Conservation (phyloP, 2,329 filamentous ascomycete species). For the Colletotrichum brevisporum region DNA sequence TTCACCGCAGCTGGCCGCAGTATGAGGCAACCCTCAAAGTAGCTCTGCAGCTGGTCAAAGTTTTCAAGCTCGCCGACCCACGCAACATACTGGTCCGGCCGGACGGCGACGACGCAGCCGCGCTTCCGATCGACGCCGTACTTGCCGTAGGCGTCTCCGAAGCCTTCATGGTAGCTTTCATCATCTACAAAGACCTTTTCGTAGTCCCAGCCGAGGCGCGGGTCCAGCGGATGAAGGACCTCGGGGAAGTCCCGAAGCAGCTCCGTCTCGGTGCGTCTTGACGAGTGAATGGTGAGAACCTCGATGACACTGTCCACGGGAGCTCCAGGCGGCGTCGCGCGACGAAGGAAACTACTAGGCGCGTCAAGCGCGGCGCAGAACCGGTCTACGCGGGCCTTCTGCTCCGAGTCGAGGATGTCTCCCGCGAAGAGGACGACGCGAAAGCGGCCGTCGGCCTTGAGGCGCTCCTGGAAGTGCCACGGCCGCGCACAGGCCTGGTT, state of each 20-base stretch:
- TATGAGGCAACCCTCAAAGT: slow-evolving; percentile 50
- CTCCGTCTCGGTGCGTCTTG: slow-evolving; percentile 63
- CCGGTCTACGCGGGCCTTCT: slow-evolving; percentile 59
- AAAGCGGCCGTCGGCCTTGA: slow-evolving; percentile 71
- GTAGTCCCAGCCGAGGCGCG: slow-evolving; percentile 67
- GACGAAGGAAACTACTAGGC: slow-evolving; percentile 35
- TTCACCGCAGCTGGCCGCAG: neutral
- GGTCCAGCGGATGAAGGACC: slow-evolving; percentile 62
- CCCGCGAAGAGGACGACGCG: slow-evolving; percentile 74
- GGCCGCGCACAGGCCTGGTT: slow-evolving; percentile 69
- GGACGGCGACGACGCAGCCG: slow-evolving; percentile 71
- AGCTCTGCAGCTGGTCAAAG: slow-evolving; percentile 50
- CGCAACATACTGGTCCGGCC: slow-evolving; percentile 78
- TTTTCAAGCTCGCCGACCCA: slow-evolving; percentile 56
- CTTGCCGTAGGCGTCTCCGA: slow-evolving; percentile 65
- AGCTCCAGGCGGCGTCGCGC: slow-evolving; percentile 50
- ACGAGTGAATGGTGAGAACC: slow-evolving; percentile 72
- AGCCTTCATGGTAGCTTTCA: slow-evolving; percentile 65
- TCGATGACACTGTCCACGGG: slow-evolving; percentile 54
- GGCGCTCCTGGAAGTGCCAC: slow-evolving; percentile 70
- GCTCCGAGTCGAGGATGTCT: slow-evolving; percentile 60
- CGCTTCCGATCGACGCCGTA: slow-evolving; percentile 69
- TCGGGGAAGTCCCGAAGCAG: slow-evolving; percentile 64
- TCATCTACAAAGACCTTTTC: slow-evolving; percentile 70
- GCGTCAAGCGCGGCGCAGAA: slow-evolving; percentile 62